Base-by-base conservation (phyloP, 306 rosid genomes). In the Casuarina equisetifolia region DNA sequence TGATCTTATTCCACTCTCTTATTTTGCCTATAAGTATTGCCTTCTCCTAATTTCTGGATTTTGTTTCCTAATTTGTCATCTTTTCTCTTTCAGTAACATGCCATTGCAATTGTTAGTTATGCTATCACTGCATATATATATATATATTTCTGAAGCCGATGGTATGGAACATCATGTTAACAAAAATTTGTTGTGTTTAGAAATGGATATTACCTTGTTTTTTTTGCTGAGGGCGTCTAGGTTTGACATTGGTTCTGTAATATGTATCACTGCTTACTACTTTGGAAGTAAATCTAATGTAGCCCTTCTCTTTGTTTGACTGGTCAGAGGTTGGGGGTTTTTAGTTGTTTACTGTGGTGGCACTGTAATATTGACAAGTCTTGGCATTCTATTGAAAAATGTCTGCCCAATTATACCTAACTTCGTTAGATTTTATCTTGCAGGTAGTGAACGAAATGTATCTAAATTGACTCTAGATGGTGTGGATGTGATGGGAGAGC, bases 401-500 rank as follows among this genome's bases (percentile, higher is more conserved):
- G 64, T 38, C 16, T 61, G 61, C 42, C 46, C 53, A 51, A n/a
- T 43, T n/a, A 72, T 58, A 32, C 68, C 40, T 50, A 40, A 75
- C 42, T 78, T 76, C 58, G 20, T 59, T 76, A 2, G 25, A 71
- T 9, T 58, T 50, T 46, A n/a, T 12, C 61, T 77, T 85, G 67
- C 91, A 96, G 99, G 99, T 84, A 96, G 99, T 70, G 92, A 89
- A 82, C 89, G 94, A 64, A 96, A 96, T 78, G 96, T 80, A 70
- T 90, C 98, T 55, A 90, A 1, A 73, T 64, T 82, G 81, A 91
- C 98, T 20, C 85, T 96, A 49, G 98, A 96, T 50, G 99, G 99
- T 36, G 98, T 96, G 77, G 99, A 96, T 73, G 86, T 96, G 54
- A 96, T 96, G 99, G 99, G 98, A 43, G 96, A 93, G 74, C 92